Evolutionary conservation across 2,329 filamentous ascomycete genomes (phyloP).

Genomic region (Diplocarpon rosae): DNA sequence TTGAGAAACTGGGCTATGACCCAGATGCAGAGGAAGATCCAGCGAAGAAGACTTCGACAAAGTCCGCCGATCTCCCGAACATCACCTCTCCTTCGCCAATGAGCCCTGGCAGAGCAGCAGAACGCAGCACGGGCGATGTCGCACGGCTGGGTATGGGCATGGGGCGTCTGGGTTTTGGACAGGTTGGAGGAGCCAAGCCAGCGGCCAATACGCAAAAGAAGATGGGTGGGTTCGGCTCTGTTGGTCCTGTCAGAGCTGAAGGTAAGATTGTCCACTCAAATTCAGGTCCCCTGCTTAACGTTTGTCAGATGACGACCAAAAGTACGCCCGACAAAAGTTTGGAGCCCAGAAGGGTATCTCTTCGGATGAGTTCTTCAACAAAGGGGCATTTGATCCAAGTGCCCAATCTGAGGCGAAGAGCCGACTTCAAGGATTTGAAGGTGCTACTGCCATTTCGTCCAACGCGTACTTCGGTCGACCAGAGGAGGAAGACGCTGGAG

Average conservation of each 20-base stretch:
- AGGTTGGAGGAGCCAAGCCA: slow-evolving; percentile 24
- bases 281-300: slow-evolving; percentile 17
- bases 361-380: slow-evolving; percentile 96
- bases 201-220: slow-evolving; percentile 34
- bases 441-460: slow-evolving; percentile 82
- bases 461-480: slow-evolving; percentile 96
- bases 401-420: slow-evolving; percentile 77
- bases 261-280: slow-evolving; percentile 37
- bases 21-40: slow-evolving; percentile 64
- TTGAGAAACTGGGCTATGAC: slow-evolving; percentile 91
- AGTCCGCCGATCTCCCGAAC: slow-evolving; percentile 40
- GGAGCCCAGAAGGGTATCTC: slow-evolving; percentile 91
- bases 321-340: slow-evolving; percentile 80
- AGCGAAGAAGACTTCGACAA: slow-evolving; percentile 28
- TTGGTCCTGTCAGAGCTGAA: slow-evolving; percentile 63
- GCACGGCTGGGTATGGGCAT: slow-evolving; percentile 68
- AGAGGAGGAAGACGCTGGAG: slow-evolving; percentile 62
- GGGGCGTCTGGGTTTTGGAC: slow-evolving; percentile 26
- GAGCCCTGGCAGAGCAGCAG: slow-evolving; percentile 52
- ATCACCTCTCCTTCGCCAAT: slow-evolving; percentile 66
- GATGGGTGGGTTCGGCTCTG: slow-evolving; percentile 76
- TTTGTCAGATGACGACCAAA: slow-evolving; percentile 61
- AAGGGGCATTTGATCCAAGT: slow-evolving; percentile 70
- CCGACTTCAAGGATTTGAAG: slow-evolving; percentile 84
- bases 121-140: slow-evolving; percentile 65